Conservation (phyloP, 768 basidiomycete genomes). For the Rhizopogon sp. region DNA sequence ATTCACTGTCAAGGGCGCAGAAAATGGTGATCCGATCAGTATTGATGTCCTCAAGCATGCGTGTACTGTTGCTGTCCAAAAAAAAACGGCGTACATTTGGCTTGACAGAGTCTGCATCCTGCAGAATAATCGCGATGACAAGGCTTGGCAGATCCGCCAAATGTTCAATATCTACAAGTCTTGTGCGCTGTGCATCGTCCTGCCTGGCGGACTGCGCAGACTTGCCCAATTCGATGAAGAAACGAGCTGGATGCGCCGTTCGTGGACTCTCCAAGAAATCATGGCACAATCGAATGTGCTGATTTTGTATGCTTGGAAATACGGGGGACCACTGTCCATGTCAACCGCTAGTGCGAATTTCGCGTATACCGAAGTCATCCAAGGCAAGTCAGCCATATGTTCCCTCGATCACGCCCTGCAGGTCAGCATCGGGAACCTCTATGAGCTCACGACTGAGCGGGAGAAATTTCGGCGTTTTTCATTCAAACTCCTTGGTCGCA, state of each 20-base stretch:
- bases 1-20: neutral
- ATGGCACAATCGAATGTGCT: neutral
- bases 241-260: slow-evolving; percentile 13
- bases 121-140: slow-evolving; percentile 11
- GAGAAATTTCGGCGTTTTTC: neutral
- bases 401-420: neutral
- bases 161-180: slow-evolving; percentile 13
- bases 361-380: neutral
- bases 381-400: neutral
- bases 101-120: slow-evolving; percentile 14
- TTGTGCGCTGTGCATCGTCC: slow-evolving; percentile 9
- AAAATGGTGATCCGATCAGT: slow-evolving; percentile 10
- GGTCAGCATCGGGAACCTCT: neutral
- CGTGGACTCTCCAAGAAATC: slow-evolving; percentile 14
- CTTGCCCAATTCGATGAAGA: slow-evolving; percentile 10
- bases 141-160: slow-evolving; percentile 15
- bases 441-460: neutral
- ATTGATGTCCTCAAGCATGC: slow-evolving; percentile 6
- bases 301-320: neutral
- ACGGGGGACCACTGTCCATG: neutral
- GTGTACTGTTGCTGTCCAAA: slow-evolving; percentile 2
- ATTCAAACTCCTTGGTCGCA: neutral
- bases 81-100: slow-evolving; percentile 8
- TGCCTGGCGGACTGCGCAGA: slow-evolving; percentile 13
- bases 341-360: neutral